These are phyloP conservation scores for Coemansia reversa DNA, from an alignment of 192 early-diverging fungal species.

Conservation along the genomic window DNA sequence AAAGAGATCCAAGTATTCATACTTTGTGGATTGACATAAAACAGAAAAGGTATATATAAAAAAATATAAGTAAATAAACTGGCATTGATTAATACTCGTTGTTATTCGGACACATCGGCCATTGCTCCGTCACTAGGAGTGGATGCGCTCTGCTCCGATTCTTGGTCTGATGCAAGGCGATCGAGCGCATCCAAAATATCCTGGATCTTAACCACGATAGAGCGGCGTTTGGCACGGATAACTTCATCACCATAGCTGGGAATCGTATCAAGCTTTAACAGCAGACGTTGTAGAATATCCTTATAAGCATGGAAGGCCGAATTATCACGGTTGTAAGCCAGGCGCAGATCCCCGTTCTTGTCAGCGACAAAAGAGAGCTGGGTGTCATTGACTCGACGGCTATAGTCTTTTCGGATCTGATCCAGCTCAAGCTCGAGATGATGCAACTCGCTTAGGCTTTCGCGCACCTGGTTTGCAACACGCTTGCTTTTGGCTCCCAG, in stretches of 20 bases:
- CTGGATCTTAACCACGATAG: conserved; percentile 43
- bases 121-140: background rate
- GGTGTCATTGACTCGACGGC: conserved; percentile 31
- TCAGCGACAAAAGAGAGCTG: conserved; percentile 50
- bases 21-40: background rate
- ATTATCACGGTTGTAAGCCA: conserved; percentile 40
- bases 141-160: conserved; percentile 28
- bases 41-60: conserved; percentile 1
- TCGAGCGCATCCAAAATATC: conserved; percentile 38
- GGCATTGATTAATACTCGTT: conserved; percentile 7
- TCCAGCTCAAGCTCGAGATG: conserved; percentile 35
- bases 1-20: too few species aligned
- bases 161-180: conserved; percentile 36
- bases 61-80: background rate
- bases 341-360: conserved; percentile 32
- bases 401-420: conserved; percentile 32
- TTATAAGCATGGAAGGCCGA: conserved; percentile 39
- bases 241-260: conserved; percentile 25
- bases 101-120: conserved; percentile 36
- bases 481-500: conserved; percentile 10
- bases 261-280: conserved; percentile 29
- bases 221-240: conserved; percentile 26
- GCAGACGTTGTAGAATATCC: conserved; percentile 29
- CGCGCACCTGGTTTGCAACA: background rate
- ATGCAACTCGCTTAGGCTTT: conserved; percentile 18